A percentile compares a stretch with the other conserved stretches of the same genome.
Evolutionary conservation across 768 basidiomycete genomes (phyloP).

Genomic region (Podaxis rugospora): DNA sequence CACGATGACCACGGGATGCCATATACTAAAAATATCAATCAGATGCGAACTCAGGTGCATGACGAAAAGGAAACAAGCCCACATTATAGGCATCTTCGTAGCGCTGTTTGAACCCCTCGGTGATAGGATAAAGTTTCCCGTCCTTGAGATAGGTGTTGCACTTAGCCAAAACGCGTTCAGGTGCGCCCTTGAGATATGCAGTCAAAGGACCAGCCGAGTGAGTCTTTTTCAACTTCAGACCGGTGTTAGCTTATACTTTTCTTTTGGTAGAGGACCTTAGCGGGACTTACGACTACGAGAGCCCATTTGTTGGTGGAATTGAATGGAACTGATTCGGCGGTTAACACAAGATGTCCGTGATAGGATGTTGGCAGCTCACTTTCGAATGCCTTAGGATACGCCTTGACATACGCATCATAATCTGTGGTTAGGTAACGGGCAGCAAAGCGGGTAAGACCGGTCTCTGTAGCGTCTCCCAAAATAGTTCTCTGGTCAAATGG

Average conservation of each 20-base stretch:
- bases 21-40: constrained; percentile 47
- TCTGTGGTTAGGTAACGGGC: constrained; percentile 45
- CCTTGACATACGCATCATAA: constrained; percentile 50
- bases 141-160: constrained; percentile 57
- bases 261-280: background rate
- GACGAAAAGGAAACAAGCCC: constrained; percentile 13
- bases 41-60: background rate
- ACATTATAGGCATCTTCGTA: constrained; percentile 66
- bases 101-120: constrained; percentile 45
- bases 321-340: constrained; percentile 46
- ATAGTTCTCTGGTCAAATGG: constrained; percentile 59
- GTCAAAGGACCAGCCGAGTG: constrained; percentile 46
- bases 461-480: constrained; percentile 72
- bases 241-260: background rate
- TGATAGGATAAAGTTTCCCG: constrained; percentile 42
- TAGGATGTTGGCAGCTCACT: constrained; percentile 19
- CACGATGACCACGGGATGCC: constrained; percentile 73
- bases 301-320: constrained; percentile 77
- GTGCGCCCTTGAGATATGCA: constrained; percentile 65
- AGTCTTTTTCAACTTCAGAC: constrained; percentile 46
- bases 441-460: constrained; percentile 66
- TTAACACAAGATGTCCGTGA: background rate
- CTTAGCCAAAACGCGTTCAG: constrained; percentile 63
- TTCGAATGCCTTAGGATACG: constrained; percentile 60
- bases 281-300: constrained; percentile 50